phyloP scores from a whole-genome alignment of 2,329 filamentous ascomycete genomes.

The Trichoderma semiorbis region DNA sequence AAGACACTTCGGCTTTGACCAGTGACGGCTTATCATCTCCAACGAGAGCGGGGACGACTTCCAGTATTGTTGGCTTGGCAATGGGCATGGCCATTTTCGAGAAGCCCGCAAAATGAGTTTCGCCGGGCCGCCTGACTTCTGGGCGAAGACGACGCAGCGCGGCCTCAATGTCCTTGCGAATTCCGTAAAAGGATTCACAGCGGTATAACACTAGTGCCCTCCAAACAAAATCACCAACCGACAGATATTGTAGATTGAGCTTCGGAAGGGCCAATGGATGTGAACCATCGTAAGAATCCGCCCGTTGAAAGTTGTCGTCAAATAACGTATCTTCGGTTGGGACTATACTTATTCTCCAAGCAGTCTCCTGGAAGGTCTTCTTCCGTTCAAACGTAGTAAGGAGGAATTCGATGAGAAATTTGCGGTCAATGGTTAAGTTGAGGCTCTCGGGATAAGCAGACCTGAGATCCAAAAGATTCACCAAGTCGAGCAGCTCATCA shows the following conservation, averaged over 20 bases:
- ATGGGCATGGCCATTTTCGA: conserved; percentile 92
- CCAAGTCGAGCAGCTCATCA: conserved; percentile 68
- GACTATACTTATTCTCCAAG: conserved; percentile 68
- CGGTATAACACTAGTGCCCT: conserved; percentile 85
- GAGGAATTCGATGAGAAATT: conserved; percentile 68
- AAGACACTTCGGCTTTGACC: conserved; percentile 78
- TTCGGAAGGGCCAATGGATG: conserved; percentile 88
- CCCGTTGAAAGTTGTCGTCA: conserved; percentile 71
- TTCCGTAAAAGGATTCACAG: conserved; percentile 88
- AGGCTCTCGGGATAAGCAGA: conserved; percentile 75
- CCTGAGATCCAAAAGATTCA: conserved; percentile 69
- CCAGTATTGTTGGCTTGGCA: conserved; percentile 78
- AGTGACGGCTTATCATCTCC: conserved; percentile 79
- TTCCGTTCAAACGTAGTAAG: conserved; percentile 71
- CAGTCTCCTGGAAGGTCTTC: conserved; percentile 76
- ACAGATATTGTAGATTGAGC: conserved; percentile 91
- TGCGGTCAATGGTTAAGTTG: conserved; percentile 59
- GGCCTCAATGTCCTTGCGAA: conserved; percentile 85
- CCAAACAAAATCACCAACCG: conserved; percentile 95
- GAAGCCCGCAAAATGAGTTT: conserved; percentile 73
- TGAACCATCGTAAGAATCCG: conserved; percentile 84
- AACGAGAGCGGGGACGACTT: conserved; percentile 78
- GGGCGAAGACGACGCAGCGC: conserved; percentile 76
- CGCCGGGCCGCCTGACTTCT: conserved; percentile 58
- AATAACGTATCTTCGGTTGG: conserved; percentile 83